Base-by-base conservation (phyloP, 2,329 filamentous ascomycete species). In the Ambrosiella cleistominuta region DNA sequence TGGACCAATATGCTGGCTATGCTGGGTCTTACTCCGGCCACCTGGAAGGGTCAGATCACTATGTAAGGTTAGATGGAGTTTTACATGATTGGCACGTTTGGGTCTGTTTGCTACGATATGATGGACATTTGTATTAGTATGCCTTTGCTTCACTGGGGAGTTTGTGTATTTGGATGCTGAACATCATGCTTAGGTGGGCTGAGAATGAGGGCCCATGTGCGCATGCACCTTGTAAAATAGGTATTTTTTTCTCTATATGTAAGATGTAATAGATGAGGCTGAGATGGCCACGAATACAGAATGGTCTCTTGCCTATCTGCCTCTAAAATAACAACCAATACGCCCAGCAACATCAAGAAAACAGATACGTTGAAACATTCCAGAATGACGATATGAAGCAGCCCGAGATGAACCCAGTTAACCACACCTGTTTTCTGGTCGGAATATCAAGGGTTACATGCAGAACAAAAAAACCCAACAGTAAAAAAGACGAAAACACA, bases 31-130 rank as follows among this genome's bases (percentile, higher is more conserved):
- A 88, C 84, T 12, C 87, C 90, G 54, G 88, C 87, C 44, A 89
- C 86, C 56, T 97, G 88, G 85, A 86, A 88, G 75, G 85, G 82
- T 54, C 88, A 97, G 74, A 96, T 97, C 68, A 81, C 77, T 61
- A 68, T 90, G 68, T 88, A 80, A 71, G 17, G 15, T 52, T 3
- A 2, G 3, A 39, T 36, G 60, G 49, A 7, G 9, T 36, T 27
- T 11, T 27, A 7, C 11, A 35, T 36, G 13, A 19, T 17, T 40
- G n/a, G 17, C 27, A 13, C 19, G 27, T 6, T 36, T 1, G 9
- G 45, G 44, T 15, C 15, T 38, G 19, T 44, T 52, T 49, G 40
- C 15, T 38, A 58, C 44, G 45, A 58, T 55, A 58, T 58, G 42
- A 55, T 44, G 45, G 51, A 37, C 53, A 47, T 38, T 57, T 61